Conservation (phyloP, 176 grass and related monocot species). For the Zea mays region DNA sequence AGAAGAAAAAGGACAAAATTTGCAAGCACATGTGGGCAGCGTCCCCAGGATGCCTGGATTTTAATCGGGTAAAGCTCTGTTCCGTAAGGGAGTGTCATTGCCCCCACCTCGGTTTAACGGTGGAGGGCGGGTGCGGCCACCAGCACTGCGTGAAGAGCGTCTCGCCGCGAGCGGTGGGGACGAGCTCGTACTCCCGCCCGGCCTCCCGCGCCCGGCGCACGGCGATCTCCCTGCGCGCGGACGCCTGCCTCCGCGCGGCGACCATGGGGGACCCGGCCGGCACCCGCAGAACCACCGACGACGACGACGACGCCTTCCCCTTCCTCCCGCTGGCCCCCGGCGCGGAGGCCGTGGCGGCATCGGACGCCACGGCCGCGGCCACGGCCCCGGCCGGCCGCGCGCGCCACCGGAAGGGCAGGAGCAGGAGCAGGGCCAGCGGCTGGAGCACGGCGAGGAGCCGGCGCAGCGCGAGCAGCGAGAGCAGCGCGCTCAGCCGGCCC, state of each 20-base stretch:
- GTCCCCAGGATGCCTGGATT: not conserved
- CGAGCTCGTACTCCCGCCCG: conserved; percentile 55
- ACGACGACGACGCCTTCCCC: conserved; percentile 40
- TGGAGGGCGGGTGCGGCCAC: conserved; percentile 47
- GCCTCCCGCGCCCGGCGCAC: conserved; percentile 39
- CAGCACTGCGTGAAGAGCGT: conserved; percentile 83
- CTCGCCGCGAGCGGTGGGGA: conserved; percentile 59
- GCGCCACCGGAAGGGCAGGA: conserved; percentile 57
- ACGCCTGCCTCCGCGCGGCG: conserved; percentile 46
- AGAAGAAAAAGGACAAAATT: not conserved
- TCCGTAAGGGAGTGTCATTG: not conserved
- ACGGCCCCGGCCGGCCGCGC: conserved; percentile 11
- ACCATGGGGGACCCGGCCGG: conserved; percentile 51
- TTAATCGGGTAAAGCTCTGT: conserved; percentile 7
- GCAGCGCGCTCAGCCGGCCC: conserved; percentile 60
- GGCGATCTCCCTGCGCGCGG: conserved; percentile 48
- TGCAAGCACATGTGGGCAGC: not conserved
- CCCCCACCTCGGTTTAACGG: conserved; percentile 45
- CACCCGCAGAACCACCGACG: conserved; percentile 47
- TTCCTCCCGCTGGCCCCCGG: conserved; percentile 38
- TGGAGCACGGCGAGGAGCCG: conserved; percentile 55
- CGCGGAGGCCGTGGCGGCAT: conserved; percentile 32
- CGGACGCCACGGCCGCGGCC: not conserved
- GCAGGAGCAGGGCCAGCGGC: conserved; percentile 49
- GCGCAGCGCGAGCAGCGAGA: conserved; percentile 62